A percentile compares a stretch with the other conserved stretches of the same genome.
Conservation (phyloP, 306 rosid genomes). For the Dalbergia cochinchinensis region DNA sequence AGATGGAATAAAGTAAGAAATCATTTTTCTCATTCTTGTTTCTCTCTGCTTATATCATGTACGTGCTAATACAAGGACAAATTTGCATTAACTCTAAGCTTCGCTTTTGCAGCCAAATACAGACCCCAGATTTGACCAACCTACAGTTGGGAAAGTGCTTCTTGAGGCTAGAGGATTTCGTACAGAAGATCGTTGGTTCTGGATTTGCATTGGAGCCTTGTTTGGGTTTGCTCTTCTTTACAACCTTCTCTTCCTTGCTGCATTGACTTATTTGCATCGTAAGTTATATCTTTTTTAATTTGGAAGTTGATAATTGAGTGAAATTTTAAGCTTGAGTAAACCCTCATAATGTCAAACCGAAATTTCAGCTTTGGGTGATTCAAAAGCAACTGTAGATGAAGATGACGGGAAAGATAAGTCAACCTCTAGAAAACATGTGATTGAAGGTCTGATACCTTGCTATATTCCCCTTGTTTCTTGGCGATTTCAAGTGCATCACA, state of each 20-base stretch:
- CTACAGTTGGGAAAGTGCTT: conserved; percentile 73
- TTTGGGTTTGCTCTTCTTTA: conserved; percentile 69
- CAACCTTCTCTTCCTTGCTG: conserved; percentile 61
- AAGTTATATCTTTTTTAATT: conserved; percentile 46
- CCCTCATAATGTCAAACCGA: neutral
- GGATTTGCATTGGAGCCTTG: conserved; percentile 79
- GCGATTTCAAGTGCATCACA: conserved; percentile 25
- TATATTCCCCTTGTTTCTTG: conserved; percentile 1
- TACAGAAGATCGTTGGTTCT: conserved; percentile 69
- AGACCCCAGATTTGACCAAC: conserved; percentile 49
- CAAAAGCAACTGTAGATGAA: conserved; percentile 55
- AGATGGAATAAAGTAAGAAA: conserved; percentile 75
- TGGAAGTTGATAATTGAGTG: neutral
- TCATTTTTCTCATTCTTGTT: conserved; percentile 11
- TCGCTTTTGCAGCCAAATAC: conserved; percentile 60
- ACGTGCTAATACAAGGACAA: neutral
- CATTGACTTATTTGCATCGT: conserved; percentile 73
- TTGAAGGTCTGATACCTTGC: conserved; percentile 41
- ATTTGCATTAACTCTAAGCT: neutral
- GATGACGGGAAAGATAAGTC: conserved; percentile 39
- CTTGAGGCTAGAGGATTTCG: conserved; percentile 66
- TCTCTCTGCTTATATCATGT: neutral
- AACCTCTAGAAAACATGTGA: conserved; percentile 21
- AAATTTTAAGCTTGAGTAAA: neutral
- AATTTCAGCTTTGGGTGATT: conserved; percentile 63